Base-by-base conservation (phyloP, 768 basidiomycete genomes). In the Cystobasidium ongulense region DNA sequence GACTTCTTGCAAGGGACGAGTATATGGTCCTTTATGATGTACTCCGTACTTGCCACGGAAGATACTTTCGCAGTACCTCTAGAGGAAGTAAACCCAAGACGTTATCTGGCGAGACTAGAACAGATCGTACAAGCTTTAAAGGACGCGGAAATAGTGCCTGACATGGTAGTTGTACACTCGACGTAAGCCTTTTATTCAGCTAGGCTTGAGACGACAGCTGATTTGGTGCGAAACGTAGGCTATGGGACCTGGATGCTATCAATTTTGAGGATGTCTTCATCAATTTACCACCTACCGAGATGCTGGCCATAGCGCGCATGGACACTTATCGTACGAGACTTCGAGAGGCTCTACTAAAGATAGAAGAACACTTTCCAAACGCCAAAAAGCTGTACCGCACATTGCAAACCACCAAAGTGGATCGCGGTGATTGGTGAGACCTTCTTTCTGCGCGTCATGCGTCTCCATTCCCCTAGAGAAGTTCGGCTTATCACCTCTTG, bases 241-340 rank as follows among this genome's bases (percentile, higher is more conserved):
- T 59, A 31, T 59, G 57, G 57, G 57, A 59, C 23, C 27, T 59
- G 21, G 57, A 27, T 59, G 57, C 57, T 15, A 59, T 59, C 57
- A 59, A 59, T 59, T 59, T 59, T 27, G 57, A 59, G 15, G 57
- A 59, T 59, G 33, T 27, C 4, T 29, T 29, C 25, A 59, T 59
- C 57, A 59, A 59, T 31, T 15, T 59, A 21, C 57, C 57, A 29
- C 57, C 57, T 17, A 29, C 57, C 5, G 57, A 59, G 23, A 59
- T 59, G 57, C 33, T 59, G 25, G 11, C 57, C 13, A 27, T 35
- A 59, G 57, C 57, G 25, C 25, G 57, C 4, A 27, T 59, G 25
- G 57, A 29, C 57, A 29, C 57, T 10, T 59, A 59, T 35, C 57
- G 33, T 23, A 13, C 25, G 21, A 59, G 29, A 21, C 57, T 59